phyloP scores from a whole-genome alignment of 148 eudicot genomes.

The Camellia lanceoleosa region DNA sequence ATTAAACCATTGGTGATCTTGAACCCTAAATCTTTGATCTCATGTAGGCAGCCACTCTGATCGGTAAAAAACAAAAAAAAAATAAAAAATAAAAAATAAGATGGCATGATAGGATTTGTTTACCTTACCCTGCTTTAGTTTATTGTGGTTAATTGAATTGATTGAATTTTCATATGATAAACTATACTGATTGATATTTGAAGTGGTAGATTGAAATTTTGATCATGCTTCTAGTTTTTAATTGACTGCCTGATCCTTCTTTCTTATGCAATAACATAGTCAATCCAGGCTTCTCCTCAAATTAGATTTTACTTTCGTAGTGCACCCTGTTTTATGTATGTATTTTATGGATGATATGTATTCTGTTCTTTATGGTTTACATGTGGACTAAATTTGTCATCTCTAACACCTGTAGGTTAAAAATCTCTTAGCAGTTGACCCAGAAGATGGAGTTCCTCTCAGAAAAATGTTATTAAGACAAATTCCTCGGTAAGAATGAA shows the following conservation, averaged over 20 bases:
- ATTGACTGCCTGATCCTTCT: neutral
- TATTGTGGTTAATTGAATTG: neutral
- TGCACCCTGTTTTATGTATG: neutral
- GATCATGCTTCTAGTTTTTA: neutral
- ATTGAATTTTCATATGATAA: neutral
- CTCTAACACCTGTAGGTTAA: slow-evolving; percentile 56
- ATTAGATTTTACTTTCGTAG: neutral
- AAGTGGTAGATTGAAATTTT: neutral
- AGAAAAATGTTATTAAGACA: slow-evolving; percentile 76
- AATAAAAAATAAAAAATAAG: too few species aligned
- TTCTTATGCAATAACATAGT: neutral
- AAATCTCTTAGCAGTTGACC: slow-evolving; percentile 76
- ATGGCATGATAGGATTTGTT: neutral
- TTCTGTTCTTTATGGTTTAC: slow-evolving; percentile 9
- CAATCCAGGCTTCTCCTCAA: neutral
- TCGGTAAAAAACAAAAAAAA: too few species aligned
- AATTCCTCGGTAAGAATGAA: slow-evolving; percentile 67
- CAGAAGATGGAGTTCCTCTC: slow-evolving; percentile 70
- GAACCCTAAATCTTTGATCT: neutral
- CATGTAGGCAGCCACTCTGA: neutral
- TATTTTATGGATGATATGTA: neutral
- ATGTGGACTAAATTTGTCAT: slow-evolving; percentile 5
- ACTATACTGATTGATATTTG: neutral
- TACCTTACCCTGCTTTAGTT: neutral
- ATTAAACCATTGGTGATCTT: neutral